These are phyloP conservation scores for Myxozyma nipponensis DNA, from an alignment of 805 yeast species.

Conservation along the genomic window DNA sequence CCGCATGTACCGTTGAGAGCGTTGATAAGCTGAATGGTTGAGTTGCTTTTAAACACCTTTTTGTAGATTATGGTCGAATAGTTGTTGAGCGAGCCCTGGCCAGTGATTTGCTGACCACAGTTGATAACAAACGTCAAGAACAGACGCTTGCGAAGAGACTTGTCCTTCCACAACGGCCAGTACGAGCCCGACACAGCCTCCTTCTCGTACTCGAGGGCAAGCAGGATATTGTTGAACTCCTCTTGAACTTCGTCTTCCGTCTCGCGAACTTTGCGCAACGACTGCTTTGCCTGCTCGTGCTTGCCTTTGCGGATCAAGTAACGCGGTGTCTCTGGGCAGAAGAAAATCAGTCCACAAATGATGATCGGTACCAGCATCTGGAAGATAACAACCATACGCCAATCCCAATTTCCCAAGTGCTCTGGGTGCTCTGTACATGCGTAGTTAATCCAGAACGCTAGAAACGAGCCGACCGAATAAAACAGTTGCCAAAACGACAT, in stretches of 20 bases:
- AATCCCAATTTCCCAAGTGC: constrained; percentile 38
- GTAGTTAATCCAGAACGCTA: constrained; percentile 38
- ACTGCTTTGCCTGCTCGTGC: constrained; percentile 29
- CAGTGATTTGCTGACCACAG: constrained; percentile 35
- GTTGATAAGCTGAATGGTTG: constrained; percentile 41
- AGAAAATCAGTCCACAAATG: constrained; percentile 40
- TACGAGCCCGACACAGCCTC: constrained; percentile 40
- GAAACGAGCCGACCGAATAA: constrained; percentile 36
- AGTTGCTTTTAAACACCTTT: constrained; percentile 46
- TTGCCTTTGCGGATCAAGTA: constrained; percentile 37
- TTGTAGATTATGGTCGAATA: constrained; percentile 46
- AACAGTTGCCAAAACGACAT: constrained; percentile 31
- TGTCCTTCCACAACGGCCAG: constrained; percentile 6
- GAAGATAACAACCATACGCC: constrained; percentile 47
- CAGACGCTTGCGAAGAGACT: constrained; percentile 12
- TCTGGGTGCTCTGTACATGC: constrained; percentile 42
- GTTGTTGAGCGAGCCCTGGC: constrained; percentile 47
- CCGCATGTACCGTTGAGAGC: constrained; percentile 46
- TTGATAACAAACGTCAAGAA: constrained; percentile 10
- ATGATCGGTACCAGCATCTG: constrained; percentile 49
- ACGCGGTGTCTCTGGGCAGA: constrained; percentile 53
- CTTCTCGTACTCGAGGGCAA: constrained; percentile 29
- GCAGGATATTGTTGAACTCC: constrained; percentile 41
- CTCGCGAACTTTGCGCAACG: constrained; percentile 29
- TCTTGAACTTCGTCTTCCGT: constrained; percentile 36